Conservation (phyloP, 2,329 filamentous ascomycete species). For the Ophiostoma novo-ulmi region DNA sequence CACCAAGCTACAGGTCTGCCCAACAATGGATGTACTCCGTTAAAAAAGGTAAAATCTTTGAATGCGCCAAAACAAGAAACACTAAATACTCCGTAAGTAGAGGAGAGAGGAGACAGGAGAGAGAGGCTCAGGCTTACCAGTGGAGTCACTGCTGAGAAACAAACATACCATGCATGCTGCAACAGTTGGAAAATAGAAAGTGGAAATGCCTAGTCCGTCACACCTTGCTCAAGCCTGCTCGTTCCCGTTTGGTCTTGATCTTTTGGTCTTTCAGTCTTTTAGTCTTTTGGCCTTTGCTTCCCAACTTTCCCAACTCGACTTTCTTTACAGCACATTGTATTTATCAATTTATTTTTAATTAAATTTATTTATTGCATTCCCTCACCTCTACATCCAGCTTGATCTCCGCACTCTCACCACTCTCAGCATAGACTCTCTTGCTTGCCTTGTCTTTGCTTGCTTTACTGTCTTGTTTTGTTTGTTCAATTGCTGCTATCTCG, state of each 20-base stretch:
- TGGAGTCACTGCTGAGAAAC: not conserved
- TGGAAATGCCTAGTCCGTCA: constrained; percentile 1
- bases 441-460: not conserved
- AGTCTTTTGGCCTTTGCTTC: not conserved
- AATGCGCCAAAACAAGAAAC: not conserved
- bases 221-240: not conserved
- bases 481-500: not conserved
- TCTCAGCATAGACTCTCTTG: not conserved
- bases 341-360: not conserved
- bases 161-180: not conserved
- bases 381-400: not conserved
- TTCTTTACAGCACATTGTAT: not conserved
- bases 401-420: not conserved
- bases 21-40: not conserved
- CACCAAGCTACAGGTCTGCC: not conserved
- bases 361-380: not conserved
- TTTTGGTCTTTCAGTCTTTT: not conserved
- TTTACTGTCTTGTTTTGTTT: not conserved
- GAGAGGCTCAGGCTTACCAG: not conserved
- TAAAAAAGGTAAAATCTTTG: not conserved
- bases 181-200: not conserved
- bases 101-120: too few species aligned
- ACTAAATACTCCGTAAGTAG: too few species aligned
- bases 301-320: not conserved
- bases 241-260: not conserved